Conservation (phyloP, 2,329 filamentous ascomycete species). For the Neonectria magnoliae region DNA sequence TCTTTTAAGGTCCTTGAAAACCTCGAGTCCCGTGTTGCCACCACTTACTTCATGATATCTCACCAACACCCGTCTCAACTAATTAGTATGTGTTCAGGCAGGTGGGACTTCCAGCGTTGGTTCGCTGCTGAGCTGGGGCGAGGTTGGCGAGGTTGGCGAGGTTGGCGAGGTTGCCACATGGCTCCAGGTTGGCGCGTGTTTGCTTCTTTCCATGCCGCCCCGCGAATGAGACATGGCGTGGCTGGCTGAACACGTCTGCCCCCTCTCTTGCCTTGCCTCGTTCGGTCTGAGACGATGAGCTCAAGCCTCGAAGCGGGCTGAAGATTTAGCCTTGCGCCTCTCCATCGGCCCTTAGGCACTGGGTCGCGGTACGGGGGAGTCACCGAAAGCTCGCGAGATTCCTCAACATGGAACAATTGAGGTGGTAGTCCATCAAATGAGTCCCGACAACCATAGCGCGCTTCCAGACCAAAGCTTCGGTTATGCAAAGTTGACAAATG, state of each 20-base stretch:
- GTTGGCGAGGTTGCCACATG: constrained; percentile 26
- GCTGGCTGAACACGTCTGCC: constrained; percentile 15
- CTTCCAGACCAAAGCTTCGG: background rate
- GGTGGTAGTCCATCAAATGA: background rate
- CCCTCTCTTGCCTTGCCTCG: constrained; percentile 11
- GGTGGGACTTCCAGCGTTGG: background rate
- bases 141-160: constrained; percentile 18
- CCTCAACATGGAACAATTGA: background rate
- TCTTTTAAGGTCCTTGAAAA: background rate
- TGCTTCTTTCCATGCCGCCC: constrained; percentile 24
- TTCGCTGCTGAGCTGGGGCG: constrained; percentile 9
- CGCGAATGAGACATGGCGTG: constrained; percentile 26
- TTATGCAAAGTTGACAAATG: constrained; percentile 9
- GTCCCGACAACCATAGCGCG: constrained; percentile 1
- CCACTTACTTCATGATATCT: background rate
- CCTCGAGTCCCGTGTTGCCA: background rate
- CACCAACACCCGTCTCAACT: background rate
- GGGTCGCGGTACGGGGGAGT: constrained; percentile 17
- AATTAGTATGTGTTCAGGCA: background rate
- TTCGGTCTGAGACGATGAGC: constrained; percentile 25
- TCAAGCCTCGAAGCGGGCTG: constrained; percentile 23
- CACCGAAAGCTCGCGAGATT: constrained; percentile 24
- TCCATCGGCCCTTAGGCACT: constrained; percentile 14
- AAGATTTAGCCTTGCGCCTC: constrained; percentile 32
- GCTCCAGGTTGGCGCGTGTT: constrained; percentile 10